Base-by-base conservation (phyloP, 371 early-diverging fungal species). In the Zychaea mexicana region DNA sequence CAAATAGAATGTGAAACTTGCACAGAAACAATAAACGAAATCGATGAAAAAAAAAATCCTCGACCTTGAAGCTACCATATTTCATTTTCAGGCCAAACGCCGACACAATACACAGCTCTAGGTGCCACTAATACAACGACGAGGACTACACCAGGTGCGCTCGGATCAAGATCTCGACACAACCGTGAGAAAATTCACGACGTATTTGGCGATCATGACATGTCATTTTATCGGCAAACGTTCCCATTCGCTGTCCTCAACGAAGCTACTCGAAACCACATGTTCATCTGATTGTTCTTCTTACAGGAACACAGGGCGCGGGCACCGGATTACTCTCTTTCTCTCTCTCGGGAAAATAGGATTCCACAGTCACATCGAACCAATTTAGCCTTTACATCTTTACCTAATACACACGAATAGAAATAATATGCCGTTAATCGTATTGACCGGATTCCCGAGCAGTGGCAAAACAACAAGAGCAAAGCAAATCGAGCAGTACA, bases 371-470 rank as follows among this genome's bases (percentile, higher is more conserved):
- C 57, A 57, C 57, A 10, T 33, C 42, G 5, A 2, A 21, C 36
- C 15, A 13, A 22, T 36, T 33, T 17, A 21, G n/a, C 26, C 24
- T 27, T 57, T 12, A 17, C 27, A 39, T 28, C 24, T 55, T 30
- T 32, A 17, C 36, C 22, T 22, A 49, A 52, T 32, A 33, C 19
- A 38, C 21, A 57, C n/a, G n/a, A n/a, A n/a, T n/a, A n/a, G n/a
- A n/a, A n/a, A n/a, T n/a, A n/a, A 31, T 32, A 98, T 98, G 98
- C 97, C 98, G 28, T 87, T 98, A 15, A 84, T 98, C 39, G 87
- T 92, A 54, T 69, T 98, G 60, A 88, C 90, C 49, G 98, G 98
- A 36, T 80, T 88, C 66, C 98, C 98, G 32, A 88, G 88, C 52
- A 90, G 92, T 65, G 98, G 98, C 57, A 98, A 98, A 73, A 88